Percentiles rank a stretch among this genome's conserved stretches.
These are phyloP conservation scores for Cenchrus purpureus DNA, from an alignment of 176 grass and related monocot species.

Conservation along the genomic window DNA sequence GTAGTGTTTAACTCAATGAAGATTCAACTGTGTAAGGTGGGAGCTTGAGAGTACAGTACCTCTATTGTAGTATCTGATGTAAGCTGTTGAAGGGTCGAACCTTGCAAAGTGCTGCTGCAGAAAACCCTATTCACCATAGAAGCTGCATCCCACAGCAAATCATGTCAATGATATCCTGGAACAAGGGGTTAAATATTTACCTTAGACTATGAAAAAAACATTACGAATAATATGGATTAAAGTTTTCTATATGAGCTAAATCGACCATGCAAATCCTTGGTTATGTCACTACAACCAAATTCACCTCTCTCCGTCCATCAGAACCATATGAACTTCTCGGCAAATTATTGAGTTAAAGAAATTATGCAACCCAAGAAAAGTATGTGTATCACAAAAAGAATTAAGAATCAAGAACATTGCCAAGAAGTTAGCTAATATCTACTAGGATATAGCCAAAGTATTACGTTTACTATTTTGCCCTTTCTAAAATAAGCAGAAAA, in stretches of 20 bases:
- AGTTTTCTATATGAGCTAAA: background rate
- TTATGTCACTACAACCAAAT: background rate
- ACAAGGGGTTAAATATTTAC: slow-evolving; percentile 64
- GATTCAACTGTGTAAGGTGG: background rate
- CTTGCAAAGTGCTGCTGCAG: slow-evolving; percentile 55
- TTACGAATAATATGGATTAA: slow-evolving; percentile 16
- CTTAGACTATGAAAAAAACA: slow-evolving; percentile 31
- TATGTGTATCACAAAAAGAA: background rate
- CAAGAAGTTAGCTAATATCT: background rate
- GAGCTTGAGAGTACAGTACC: slow-evolving; percentile 45
- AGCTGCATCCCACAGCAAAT: slow-evolving; percentile 99
- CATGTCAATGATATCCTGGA: slow-evolving; percentile 91
- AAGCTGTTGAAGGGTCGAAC: slow-evolving; percentile 59
- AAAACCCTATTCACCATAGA: slow-evolving; percentile 96
- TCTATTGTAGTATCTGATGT: slow-evolving; percentile 91
- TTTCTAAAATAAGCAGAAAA: slow-evolving; percentile 5
- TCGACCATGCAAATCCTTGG: background rate
- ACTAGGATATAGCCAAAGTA: background rate
- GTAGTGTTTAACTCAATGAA: background rate
- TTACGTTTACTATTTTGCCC: background rate
- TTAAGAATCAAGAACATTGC: background rate
- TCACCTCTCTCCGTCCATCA: background rate
- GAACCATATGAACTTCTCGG: background rate
- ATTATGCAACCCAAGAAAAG: background rate
- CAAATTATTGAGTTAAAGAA: slow-evolving; percentile 1